Conservation (phyloP, 2,329 filamentous ascomycete genomes). For the Beauveria varroae region DNA sequence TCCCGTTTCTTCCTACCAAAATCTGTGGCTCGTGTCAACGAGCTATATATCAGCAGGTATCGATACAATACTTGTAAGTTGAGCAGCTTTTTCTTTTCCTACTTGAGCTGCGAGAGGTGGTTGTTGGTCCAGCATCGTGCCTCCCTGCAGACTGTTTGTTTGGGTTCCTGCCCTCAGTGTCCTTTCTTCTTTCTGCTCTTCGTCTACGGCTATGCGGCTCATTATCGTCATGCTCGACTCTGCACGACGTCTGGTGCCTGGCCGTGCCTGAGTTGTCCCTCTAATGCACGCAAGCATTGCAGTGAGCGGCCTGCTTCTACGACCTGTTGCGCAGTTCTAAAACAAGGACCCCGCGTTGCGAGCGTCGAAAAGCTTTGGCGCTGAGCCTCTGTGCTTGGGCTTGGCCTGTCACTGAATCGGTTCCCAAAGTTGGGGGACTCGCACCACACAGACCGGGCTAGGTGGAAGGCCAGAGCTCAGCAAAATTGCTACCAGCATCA, state of each 20-base stretch:
- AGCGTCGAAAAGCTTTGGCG: background rate
- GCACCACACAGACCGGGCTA: background rate
- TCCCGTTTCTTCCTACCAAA: background rate
- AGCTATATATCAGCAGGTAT: background rate
- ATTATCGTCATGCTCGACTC: background rate
- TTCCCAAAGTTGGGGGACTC: background rate
- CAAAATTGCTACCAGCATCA: background rate
- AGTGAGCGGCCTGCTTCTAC: background rate
- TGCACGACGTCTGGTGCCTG: background rate
- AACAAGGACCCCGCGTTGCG: conserved; percentile 5
- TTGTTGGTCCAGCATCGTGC: background rate
- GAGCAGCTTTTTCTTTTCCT: background rate
- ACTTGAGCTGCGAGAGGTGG: background rate
- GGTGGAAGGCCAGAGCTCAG: background rate
- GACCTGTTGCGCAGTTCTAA: background rate
- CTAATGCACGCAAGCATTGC: background rate
- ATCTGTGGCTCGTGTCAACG: background rate
- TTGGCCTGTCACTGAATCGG: background rate
- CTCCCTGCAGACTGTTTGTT: background rate
- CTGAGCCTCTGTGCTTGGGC: background rate
- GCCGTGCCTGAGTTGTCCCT: background rate
- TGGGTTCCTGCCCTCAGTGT: background rate
- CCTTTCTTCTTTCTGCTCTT: background rate
- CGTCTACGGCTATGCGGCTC: background rate
- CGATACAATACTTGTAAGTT: background rate